Evolutionary conservation across 495 filamentous ascomycete genomes (phyloP), one percentile per base, ranked within the genome.

Genomic region (Aspergillus carlsbadensis): DNA sequence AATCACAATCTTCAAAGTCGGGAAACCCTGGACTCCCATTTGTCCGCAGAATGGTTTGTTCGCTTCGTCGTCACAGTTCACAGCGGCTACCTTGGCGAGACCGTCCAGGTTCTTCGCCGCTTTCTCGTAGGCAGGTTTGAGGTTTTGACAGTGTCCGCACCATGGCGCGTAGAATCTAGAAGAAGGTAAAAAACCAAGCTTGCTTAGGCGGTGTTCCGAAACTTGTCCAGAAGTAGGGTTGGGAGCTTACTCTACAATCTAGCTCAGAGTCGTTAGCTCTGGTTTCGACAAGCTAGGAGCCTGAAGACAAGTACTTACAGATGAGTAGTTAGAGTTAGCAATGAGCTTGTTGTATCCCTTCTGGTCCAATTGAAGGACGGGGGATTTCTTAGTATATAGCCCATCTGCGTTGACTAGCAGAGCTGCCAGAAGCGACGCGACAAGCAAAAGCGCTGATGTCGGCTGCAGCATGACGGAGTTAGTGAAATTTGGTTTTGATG

Each of bases 61-160:
- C 49, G 78, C 77, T 37, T 98, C 95, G 22, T 96, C 92, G 61
- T 98, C 94, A 73, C 94, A 99, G 70, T 99, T 90, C 60, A 99
- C 79, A 31, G 94, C 94, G 11, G 89, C 95, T 26, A 98, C 93
- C 64, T 96, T 94, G 52, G 91, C 94, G 26, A 99, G 76, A 7
- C 94, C 95, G 15, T 88, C 84, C 43, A 99, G 86, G 59, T 84
- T 88, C 66, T 88, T 89, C 36, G 94, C 95, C 3, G 87, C 92
- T 71, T 96, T 96, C 65, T 97, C 94, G 73, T 91, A 99, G 50
- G 91, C 89, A 0, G 94, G 94, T 71, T 96, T 91, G 59, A 99
- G 86, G 71, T 87, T 96, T 69, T 96, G 78, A 75, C 94, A 98
- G 69, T 98, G 95, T 20, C 94, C 94, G 62, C 94, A 97, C 95